Conservation (phyloP, 495 filamentous ascomycete species). For the Talaromyces ruber region DNA sequence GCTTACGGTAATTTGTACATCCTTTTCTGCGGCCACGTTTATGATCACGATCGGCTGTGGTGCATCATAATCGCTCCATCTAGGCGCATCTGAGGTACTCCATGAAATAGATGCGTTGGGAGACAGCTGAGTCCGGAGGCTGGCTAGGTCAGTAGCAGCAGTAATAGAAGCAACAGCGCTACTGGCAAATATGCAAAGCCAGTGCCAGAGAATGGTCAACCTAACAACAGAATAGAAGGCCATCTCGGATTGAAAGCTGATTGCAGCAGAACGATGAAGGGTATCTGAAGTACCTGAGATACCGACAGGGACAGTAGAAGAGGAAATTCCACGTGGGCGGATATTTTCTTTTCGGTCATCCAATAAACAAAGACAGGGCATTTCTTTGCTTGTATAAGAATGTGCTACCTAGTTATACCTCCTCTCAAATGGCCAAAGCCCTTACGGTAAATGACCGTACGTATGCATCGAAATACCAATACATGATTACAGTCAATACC, state of each 20-base stretch:
- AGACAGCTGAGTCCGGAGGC: background rate
- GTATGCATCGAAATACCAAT: too few relatives aligned
- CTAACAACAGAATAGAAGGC: background rate
- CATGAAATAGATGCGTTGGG: background rate
- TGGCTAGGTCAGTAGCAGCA: background rate
- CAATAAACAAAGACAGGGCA: too few relatives aligned
- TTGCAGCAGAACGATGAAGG: too few relatives aligned
- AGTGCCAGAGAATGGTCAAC: background rate
- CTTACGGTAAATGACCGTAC: too few relatives aligned
- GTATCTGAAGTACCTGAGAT: too few relatives aligned
- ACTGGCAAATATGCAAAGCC: background rate
- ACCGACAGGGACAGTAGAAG: too few relatives aligned
- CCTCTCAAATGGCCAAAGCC: too few relatives aligned
- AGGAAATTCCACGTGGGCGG: too few relatives aligned
- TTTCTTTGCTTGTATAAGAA: too few relatives aligned
- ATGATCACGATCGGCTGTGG: slow-evolving; percentile 17
- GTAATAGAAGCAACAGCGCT: background rate
- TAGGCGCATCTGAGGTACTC: background rate
- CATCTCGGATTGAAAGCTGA: background rate
- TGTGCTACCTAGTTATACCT: too few relatives aligned
- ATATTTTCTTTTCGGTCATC: too few relatives aligned
- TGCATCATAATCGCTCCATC: slow-evolving; percentile 10
- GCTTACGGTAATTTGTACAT: slow-evolving; percentile 17
- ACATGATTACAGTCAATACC: too few relatives aligned
- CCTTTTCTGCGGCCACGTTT: slow-evolving; percentile 18